phyloP scores from a whole-genome alignment of 2,329 filamentous ascomycete genomes.

The Aureobasidium vineae region DNA sequence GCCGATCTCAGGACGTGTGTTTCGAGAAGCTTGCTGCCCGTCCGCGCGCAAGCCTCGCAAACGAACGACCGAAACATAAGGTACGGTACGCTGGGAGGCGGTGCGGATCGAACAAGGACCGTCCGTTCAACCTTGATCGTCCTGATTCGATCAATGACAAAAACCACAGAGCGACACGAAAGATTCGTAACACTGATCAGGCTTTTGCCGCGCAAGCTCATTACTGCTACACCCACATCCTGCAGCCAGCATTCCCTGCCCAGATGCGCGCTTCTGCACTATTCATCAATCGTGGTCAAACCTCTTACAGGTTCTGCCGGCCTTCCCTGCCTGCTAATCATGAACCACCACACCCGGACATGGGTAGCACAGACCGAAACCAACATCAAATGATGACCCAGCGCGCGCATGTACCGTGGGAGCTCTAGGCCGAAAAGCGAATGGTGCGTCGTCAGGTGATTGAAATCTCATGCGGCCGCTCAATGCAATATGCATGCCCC shows the following conservation, averaged over 20 bases:
- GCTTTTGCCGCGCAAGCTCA: conserved; percentile 19
- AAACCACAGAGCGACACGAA: background rate
- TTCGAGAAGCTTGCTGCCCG: background rate
- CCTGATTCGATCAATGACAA: background rate
- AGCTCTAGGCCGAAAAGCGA: conserved; percentile 17
- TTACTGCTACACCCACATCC: conserved; percentile 3
- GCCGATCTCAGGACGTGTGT: conserved; percentile 10
- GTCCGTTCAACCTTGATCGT: conserved; percentile 22
- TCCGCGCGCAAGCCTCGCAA: conserved; percentile 1
- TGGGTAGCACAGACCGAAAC: conserved; percentile 23
- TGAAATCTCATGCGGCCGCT: conserved; percentile 21
- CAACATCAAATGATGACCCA: conserved; percentile 9
- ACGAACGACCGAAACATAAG: conserved; percentile 19
- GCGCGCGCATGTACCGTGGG: conserved; percentile 16
- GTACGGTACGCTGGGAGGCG: conserved; percentile 24
- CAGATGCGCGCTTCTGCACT: conserved; percentile 1
- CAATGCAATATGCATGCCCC: conserved; percentile 19
- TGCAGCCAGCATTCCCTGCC: conserved; percentile 12
- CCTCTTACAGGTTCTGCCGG: conserved; percentile 5
- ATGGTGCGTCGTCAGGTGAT: conserved; percentile 25
- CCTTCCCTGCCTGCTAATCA: conserved; percentile 19
- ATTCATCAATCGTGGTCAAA: conserved; percentile 1
- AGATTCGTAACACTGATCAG: conserved; percentile 1
- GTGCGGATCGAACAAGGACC: conserved; percentile 22
- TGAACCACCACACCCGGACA: conserved; percentile 19